Conservation (phyloP, 495 filamentous ascomycete species). For the Penicillium mononematosum region DNA sequence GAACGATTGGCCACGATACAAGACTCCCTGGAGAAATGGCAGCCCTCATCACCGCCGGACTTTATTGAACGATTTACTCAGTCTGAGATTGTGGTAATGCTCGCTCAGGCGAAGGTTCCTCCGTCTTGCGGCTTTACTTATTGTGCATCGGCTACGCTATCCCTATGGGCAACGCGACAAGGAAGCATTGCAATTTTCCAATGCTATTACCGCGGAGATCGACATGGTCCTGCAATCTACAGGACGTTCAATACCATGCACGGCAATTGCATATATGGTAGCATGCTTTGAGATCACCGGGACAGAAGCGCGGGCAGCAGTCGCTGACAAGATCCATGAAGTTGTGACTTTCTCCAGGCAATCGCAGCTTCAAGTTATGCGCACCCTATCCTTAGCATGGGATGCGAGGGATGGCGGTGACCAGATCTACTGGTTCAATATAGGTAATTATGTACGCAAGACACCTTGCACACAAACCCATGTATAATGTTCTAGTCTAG, state of each 20-base stretch:
- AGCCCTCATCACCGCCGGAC: constrained; percentile 6
- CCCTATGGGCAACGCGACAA: constrained; percentile 15
- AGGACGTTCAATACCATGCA: constrained; percentile 18
- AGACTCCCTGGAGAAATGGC: constrained; percentile 13
- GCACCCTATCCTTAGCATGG: constrained; percentile 10
- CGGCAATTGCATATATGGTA: constrained; percentile 16
- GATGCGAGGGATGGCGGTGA: constrained; percentile 8
- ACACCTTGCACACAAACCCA: not conserved
- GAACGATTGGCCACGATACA: constrained; percentile 2
- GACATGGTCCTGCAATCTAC: constrained; percentile 13
- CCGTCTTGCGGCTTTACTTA: constrained; percentile 14
- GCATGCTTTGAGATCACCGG: constrained; percentile 20
- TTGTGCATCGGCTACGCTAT: constrained; percentile 18
- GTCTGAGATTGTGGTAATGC: constrained; percentile 13
- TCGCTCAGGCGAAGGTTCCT: constrained; percentile 21
- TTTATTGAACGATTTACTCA: constrained; percentile 16
- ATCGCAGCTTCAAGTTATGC: constrained; percentile 10
- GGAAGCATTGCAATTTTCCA: constrained; percentile 8
- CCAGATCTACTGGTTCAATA: constrained; percentile 20
- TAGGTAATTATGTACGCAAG: constrained; percentile 4
- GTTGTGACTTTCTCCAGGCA: constrained; percentile 21
- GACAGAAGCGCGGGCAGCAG: not conserved
- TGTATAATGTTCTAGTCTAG: not conserved
- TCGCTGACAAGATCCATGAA: not conserved
- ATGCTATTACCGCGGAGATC: constrained; percentile 17